A percentile compares a stretch with the other conserved stretches of the same genome.
phyloP scores from a whole-genome alignment of 768 basidiomycete species.

The Pholiota microspora region DNA sequence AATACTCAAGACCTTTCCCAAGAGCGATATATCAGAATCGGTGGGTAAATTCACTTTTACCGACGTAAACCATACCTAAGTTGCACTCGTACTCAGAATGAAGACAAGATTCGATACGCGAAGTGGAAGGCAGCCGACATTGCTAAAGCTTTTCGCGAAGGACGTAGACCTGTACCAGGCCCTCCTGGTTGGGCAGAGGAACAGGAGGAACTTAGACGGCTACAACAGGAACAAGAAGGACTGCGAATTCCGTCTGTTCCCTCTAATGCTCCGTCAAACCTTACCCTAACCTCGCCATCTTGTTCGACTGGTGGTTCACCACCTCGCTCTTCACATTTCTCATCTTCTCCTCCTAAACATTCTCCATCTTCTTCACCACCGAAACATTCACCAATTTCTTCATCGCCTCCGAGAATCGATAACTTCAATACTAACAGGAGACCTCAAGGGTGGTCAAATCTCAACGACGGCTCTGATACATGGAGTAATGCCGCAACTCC shows the following conservation, averaged over 20 bases:
- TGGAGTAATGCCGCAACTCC: conserved; percentile 83
- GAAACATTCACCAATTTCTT: conserved; percentile 10
- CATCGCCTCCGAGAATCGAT: conserved; percentile 17
- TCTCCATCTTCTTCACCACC: conserved; percentile 18
- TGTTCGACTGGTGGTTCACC: conserved; percentile 14
- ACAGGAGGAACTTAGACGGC: conserved; percentile 21
- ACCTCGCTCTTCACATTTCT: conserved; percentile 19
- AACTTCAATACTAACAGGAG: conserved; percentile 2
- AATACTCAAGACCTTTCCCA: conserved; percentile 74
- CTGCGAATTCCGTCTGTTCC: conserved; percentile 14
- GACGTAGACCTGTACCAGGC: conserved; percentile 77
- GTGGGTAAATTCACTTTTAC: conserved; percentile 34
- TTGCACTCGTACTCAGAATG: conserved; percentile 46
- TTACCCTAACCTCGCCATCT: conserved; percentile 21
- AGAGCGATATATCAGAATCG: conserved; percentile 52
- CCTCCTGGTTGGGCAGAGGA: conserved; percentile 53
- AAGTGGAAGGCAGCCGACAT: conserved; percentile 99
- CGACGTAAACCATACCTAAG: background rate
- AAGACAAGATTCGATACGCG: conserved; percentile 88
- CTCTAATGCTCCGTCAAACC: conserved; percentile 10
- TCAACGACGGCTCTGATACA: conserved; percentile 43
- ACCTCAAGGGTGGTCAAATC: conserved; percentile 1
- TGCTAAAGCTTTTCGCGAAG: conserved; percentile 92
- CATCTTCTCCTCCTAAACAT: conserved; percentile 18
- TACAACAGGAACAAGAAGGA: conserved; percentile 22